These are phyloP conservation scores for Umbelopsis isabellina DNA, from an alignment of 192 early-diverging fungal species.

Conservation along the genomic window DNA sequence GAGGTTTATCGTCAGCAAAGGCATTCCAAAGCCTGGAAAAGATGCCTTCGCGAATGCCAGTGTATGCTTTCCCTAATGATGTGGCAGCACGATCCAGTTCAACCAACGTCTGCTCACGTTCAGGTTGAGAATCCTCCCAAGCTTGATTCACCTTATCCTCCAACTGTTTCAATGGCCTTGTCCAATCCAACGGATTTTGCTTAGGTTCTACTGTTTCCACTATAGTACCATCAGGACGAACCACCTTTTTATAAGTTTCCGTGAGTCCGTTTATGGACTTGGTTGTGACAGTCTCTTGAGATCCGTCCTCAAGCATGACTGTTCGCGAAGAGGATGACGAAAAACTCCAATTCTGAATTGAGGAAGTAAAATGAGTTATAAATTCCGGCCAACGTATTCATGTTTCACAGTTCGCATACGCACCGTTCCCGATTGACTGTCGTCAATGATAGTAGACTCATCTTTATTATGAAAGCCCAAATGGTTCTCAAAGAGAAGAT, in stretches of 20 bases:
- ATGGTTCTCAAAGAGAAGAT: constrained; percentile 2
- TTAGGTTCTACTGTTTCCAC: neutral
- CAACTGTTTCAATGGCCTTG: neutral
- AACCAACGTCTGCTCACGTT: neutral
- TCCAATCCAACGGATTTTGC: neutral
- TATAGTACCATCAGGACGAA: neutral
- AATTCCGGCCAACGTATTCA: neutral
- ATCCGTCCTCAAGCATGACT: neutral
- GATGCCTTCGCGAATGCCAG: constrained; percentile 12
- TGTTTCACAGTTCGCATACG: neutral
- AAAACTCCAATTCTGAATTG: constrained; percentile 1
- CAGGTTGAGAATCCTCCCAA: constrained; percentile 3
- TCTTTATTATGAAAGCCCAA: neutral
- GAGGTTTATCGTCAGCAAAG: neutral
- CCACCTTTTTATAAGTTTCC: neutral
- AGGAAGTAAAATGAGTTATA: neutral
- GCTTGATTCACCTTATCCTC: constrained; percentile 7
- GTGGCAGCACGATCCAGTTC: constrained; percentile 4
- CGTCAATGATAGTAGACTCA: neutral
- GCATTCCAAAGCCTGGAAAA: neutral
- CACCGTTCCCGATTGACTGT: neutral
- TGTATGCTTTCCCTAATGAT: neutral
- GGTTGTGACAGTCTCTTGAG: neutral
- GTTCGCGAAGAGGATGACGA: neutral
- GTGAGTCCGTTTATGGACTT: constrained; percentile 3